These are phyloP conservation scores for Talaromyces sp. DNA, from an alignment of 2,329 filamentous ascomycete genomes.

Conservation along the genomic window DNA sequence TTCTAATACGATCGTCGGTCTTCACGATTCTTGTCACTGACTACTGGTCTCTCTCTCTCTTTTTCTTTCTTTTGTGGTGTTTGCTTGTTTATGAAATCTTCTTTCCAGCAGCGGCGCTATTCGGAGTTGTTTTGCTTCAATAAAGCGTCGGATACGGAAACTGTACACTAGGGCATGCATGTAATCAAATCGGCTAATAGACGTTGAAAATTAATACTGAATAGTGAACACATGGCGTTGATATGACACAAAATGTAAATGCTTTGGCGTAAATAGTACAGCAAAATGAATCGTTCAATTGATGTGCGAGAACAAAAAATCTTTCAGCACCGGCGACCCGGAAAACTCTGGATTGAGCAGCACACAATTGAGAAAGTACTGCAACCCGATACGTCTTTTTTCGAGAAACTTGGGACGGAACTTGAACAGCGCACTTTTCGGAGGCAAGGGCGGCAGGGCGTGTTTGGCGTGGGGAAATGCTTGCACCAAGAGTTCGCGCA, in stretches of 20 bases:
- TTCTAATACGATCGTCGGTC: background rate
- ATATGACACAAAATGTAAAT: background rate
- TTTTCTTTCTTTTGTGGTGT: background rate
- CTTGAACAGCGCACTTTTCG: slow-evolving; percentile 77
- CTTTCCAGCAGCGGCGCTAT: background rate
- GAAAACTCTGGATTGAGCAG: slow-evolving; percentile 91
- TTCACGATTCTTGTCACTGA: background rate
- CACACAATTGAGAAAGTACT: slow-evolving; percentile 92
- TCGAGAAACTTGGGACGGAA: slow-evolving; percentile 84
- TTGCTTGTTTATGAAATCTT: background rate
- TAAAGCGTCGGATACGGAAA: background rate
- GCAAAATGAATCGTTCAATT: background rate
- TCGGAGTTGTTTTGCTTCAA: background rate
- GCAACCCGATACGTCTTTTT: slow-evolving; percentile 70
- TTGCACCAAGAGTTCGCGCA: slow-evolving; percentile 65
- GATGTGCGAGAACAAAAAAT: slow-evolving; percentile 9
- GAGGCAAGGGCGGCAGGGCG: slow-evolving; percentile 83
- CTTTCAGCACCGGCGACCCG: slow-evolving; percentile 47
- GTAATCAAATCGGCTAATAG: background rate
- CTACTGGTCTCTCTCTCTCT: background rate
- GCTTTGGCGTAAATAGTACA: background rate
- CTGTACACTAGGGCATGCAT: background rate
- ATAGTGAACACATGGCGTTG: background rate
- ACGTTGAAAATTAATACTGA: background rate
- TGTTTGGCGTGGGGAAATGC: slow-evolving; percentile 80